phyloP scores from a whole-genome alignment of 306 rosid genomes.

The Fragaria nilgerrensis region DNA sequence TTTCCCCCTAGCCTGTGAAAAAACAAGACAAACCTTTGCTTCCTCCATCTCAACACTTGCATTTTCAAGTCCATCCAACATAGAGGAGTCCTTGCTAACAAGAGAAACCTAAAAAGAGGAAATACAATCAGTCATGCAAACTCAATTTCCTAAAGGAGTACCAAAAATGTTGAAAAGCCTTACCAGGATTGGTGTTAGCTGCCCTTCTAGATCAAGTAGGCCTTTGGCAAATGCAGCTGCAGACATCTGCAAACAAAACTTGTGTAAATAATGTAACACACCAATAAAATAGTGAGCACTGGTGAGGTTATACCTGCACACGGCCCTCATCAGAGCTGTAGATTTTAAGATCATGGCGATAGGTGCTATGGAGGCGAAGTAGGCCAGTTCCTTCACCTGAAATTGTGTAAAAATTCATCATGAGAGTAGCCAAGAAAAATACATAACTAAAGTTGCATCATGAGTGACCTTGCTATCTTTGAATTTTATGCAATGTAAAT shows the following conservation, averaged over 20 bases:
- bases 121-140: slow-evolving; percentile 35
- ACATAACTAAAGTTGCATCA: background rate
- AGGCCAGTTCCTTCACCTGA: slow-evolving; percentile 97
- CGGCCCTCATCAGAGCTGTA: slow-evolving; percentile 99
- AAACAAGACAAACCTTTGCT: slow-evolving; percentile 64
- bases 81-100: slow-evolving; percentile 97
- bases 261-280: slow-evolving; percentile 24
- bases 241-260: slow-evolving; percentile 75
- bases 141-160: slow-evolving; percentile 23
- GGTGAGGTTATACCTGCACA: slow-evolving; percentile 68
- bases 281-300: background rate
- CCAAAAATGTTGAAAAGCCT: slow-evolving; percentile 30
- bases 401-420: slow-evolving; percentile 29
- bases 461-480: background rate
- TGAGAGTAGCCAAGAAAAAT: slow-evolving; percentile 9
- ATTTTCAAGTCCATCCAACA: slow-evolving; percentile 99
- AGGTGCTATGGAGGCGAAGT: slow-evolving; percentile 98
- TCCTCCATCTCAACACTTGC: slow-evolving; percentile 91
- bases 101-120: slow-evolving; percentile 69
- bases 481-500: slow-evolving; percentile 13
- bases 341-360: slow-evolving; percentile 94
- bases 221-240: slow-evolving; percentile 99
- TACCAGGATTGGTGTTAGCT: slow-evolving; percentile 94
- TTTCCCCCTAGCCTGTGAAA: background rate
- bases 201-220: slow-evolving; percentile 97